Percentiles rank a stretch among this genome's conserved stretches.
Evolutionary conservation across 352 stramenopile species (phyloP).

Genomic region (Pythium aristosporum): DNA sequence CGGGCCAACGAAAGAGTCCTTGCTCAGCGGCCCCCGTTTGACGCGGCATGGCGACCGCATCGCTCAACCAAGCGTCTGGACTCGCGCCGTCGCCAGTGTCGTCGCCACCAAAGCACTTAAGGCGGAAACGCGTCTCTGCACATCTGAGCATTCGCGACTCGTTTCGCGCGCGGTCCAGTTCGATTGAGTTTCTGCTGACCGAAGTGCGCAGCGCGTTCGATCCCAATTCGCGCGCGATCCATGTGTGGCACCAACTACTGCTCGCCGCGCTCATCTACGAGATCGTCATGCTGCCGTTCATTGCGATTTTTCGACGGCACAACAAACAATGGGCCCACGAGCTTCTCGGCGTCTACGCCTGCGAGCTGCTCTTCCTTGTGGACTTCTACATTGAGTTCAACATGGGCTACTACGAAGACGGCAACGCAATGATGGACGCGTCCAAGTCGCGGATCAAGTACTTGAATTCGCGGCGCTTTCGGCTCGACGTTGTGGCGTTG

Average conservation of each 20-base stretch:
- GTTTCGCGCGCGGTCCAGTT: slow-evolving; percentile 43
- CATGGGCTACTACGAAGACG: slow-evolving; percentile 66
- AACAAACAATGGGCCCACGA: slow-evolving; percentile 26
- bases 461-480: slow-evolving; percentile 47
- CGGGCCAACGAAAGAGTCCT: no score
- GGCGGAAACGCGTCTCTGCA: slow-evolving; percentile 7
- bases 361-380: slow-evolving; percentile 51
- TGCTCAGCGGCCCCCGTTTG: no score
- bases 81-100: no score
- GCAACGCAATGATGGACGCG: slow-evolving; percentile 49
- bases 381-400: slow-evolving; percentile 71
- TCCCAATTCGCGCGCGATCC: slow-evolving; percentile 50
- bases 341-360: slow-evolving; percentile 43
- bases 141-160: slow-evolving; percentile 33
- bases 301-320: slow-evolving; percentile 37
- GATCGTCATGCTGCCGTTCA: slow-evolving; percentile 47
- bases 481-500: slow-evolving; percentile 48
- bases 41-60: no score
- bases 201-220: slow-evolving; percentile 57
- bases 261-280: slow-evolving; percentile 57
- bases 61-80: no score
- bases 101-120: not conserved
- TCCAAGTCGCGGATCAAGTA: slow-evolving; percentile 52
- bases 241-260: slow-evolving; percentile 60
- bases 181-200: slow-evolving; percentile 46